Evolutionary conservation across 768 basidiomycete genomes (phyloP), one percentile per base, ranked within the genome.

Genomic region (Clathrus columnatus): DNA sequence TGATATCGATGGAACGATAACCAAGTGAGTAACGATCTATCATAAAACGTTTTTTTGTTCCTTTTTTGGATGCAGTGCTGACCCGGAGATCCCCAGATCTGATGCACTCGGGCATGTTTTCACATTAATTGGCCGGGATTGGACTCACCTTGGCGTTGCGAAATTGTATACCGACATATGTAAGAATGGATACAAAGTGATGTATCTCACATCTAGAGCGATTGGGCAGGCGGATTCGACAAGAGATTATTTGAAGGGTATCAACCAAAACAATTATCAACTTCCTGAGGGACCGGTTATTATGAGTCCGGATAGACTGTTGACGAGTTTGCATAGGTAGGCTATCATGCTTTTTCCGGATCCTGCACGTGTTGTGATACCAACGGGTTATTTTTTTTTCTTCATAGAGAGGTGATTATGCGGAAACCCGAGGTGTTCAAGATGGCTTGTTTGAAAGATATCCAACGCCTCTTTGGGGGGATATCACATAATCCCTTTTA

Each of bases 381-480:
- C 48, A 14, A 48, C 56, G 10, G 20, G 3, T 14, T 20, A 47
- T 27, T 21, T 21, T 44, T 14, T 16, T 27, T 17, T 48, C 49
- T 26, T 30, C 53, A 7, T 62, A 96, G 93, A 4, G 96, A 99
- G 71, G 95, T 99, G 16, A 95, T 99, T 64, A 89, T 98, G 87
- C 85, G 94, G 32, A 97, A 98, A 69, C 96, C 96, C 0, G 96
- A 99, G 65, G 80, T 98, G n/a, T 99, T 99, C 80, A 99, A 99
- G 73, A 99, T 99, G 96, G 93, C 95, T 1, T 97, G 94, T 71
- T 72, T 98, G 57, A 80, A 93, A 43, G 96, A 98, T 70, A 95
- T 98, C 52, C 90, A 90, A 61, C 76, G 92, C 20, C 68, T 98
- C 5, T 99, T 97, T 64, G 88, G 88, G 5, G 81, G 84, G 32